phyloP scores from a whole-genome alignment of 768 basidiomycete species.

The Favolaschia claudopus region DNA sequence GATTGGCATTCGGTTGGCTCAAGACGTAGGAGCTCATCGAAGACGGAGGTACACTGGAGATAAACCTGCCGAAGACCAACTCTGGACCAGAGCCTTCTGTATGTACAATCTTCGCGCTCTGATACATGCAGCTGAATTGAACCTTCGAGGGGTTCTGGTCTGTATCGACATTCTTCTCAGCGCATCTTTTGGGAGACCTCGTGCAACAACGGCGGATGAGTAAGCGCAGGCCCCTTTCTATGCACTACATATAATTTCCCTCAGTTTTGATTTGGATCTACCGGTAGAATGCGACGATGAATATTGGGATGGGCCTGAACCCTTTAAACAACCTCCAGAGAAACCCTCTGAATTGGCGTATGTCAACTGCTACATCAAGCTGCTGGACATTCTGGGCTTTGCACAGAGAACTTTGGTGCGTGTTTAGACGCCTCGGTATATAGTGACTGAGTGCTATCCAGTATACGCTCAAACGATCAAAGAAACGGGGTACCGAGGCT shows the following conservation, averaged over 20 bases:
- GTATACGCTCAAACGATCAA: constrained; percentile 27
- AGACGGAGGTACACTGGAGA: constrained; percentile 19
- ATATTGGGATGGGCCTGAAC: constrained; percentile 57
- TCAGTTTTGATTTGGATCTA: constrained; percentile 51
- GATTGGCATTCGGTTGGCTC: constrained; percentile 22
- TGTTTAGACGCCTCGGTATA: not conserved
- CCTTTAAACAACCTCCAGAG: constrained; percentile 56
- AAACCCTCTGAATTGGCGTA: constrained; percentile 46
- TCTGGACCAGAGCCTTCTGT: constrained; percentile 25
- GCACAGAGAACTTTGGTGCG: constrained; percentile 39
- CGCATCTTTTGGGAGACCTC: constrained; percentile 21
- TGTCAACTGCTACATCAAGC: constrained; percentile 42
- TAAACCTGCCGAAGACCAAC: constrained; percentile 25
- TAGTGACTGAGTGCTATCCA: not conserved
- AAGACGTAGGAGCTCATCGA: constrained; percentile 27
- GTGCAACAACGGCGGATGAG: constrained; percentile 50
- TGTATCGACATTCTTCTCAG: constrained; percentile 26
- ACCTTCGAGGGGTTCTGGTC: constrained; percentile 18
- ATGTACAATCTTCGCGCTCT: not conserved
- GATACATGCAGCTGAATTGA: not conserved
- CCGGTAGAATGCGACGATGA: constrained; percentile 51
- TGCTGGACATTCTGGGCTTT: constrained; percentile 55
- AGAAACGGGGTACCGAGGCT: constrained; percentile 24
- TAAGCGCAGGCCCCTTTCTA: constrained; percentile 26
- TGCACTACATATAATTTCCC: not conserved